These are phyloP conservation scores for Candida qinlingensis DNA, from an alignment of 805 yeast species.

Conservation along the genomic window DNA sequence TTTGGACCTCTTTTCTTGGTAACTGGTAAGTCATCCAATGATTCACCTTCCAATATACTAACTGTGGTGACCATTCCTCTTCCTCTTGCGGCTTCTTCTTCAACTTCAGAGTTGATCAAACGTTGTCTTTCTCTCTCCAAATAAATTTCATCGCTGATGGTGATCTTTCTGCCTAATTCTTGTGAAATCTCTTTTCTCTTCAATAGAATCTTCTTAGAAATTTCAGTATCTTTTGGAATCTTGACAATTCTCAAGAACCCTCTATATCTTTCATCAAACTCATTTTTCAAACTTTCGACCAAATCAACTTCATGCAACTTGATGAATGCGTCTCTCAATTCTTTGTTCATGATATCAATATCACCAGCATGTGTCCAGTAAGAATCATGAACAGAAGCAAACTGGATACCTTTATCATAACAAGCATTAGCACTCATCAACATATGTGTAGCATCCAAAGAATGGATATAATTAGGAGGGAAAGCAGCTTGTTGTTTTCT, in stretches of 20 bases:
- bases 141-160: slow-evolving; percentile 67
- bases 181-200: slow-evolving; percentile 45
- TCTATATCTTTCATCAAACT: slow-evolving; percentile 75
- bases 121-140: slow-evolving; percentile 62
- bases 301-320: slow-evolving; percentile 69
- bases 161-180: slow-evolving; percentile 45
- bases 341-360: slow-evolving; percentile 62
- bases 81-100: slow-evolving; percentile 44
- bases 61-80: slow-evolving; percentile 63
- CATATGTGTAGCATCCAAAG: slow-evolving; percentile 97
- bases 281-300: slow-evolving; percentile 63
- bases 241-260: slow-evolving; percentile 59
- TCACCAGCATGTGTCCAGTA: slow-evolving; percentile 97
- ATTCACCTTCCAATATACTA: slow-evolving; percentile 37
- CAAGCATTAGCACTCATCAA: slow-evolving; percentile 80
- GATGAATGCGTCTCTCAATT: slow-evolving; percentile 75
- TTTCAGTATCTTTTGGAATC: slow-evolving; percentile 46
- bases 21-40: slow-evolving; percentile 10
- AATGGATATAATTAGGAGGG: slow-evolving; percentile 94
- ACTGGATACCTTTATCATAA: slow-evolving; percentile 55
- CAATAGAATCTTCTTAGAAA: slow-evolving; percentile 44
- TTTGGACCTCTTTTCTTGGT: slow-evolving; percentile 8
- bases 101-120: slow-evolving; percentile 47
- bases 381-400: slow-evolving; percentile 96
- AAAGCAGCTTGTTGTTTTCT: slow-evolving; percentile 90